Evolutionary conservation across 495 filamentous ascomycete genomes (phyloP).

Genomic region (Penicillium cinerascens): DNA sequence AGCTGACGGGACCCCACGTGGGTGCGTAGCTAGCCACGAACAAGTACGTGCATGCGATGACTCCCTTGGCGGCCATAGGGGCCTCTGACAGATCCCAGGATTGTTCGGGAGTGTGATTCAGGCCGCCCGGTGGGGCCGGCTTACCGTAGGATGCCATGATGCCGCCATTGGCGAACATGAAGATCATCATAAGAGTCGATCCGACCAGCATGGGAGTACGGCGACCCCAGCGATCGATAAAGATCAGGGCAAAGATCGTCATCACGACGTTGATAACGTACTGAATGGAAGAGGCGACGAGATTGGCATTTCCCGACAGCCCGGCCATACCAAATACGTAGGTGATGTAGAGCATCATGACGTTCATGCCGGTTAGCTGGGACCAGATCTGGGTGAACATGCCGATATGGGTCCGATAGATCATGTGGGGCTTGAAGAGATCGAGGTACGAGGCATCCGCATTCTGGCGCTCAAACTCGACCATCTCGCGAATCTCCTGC

Average conservation of each 20-base stretch:
- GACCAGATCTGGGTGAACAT: slow-evolving; percentile 82
- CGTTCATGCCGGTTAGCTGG: slow-evolving; percentile 81
- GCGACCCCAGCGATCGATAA: slow-evolving; percentile 62
- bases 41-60: slow-evolving; percentile 63
- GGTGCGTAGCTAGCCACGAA: slow-evolving; percentile 58
- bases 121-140: slow-evolving; percentile 50
- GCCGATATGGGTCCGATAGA: slow-evolving; percentile 71
- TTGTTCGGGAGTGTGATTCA: slow-evolving; percentile 32
- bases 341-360: slow-evolving; percentile 69
- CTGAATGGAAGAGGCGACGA: slow-evolving; percentile 68
- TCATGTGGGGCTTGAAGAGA: slow-evolving; percentile 66
- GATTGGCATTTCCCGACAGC: slow-evolving; percentile 48
- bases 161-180: slow-evolving; percentile 66
- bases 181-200: slow-evolving; percentile 63
- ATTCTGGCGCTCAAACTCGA: slow-evolving; percentile 64
- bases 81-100: slow-evolving; percentile 37
- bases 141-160: slow-evolving; percentile 53
- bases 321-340: slow-evolving; percentile 75
- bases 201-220: slow-evolving; percentile 63
- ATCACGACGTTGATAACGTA: slow-evolving; percentile 61
- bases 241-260: slow-evolving; percentile 53
- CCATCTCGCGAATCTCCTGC: slow-evolving; percentile 64
- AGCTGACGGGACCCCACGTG: slow-evolving; percentile 63
- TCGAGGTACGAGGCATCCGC: slow-evolving; percentile 65
- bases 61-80: slow-evolving; percentile 46